Evolutionary conservation across 257 asterid species (phyloP).

Genomic region (Nicotiana knightiana): DNA sequence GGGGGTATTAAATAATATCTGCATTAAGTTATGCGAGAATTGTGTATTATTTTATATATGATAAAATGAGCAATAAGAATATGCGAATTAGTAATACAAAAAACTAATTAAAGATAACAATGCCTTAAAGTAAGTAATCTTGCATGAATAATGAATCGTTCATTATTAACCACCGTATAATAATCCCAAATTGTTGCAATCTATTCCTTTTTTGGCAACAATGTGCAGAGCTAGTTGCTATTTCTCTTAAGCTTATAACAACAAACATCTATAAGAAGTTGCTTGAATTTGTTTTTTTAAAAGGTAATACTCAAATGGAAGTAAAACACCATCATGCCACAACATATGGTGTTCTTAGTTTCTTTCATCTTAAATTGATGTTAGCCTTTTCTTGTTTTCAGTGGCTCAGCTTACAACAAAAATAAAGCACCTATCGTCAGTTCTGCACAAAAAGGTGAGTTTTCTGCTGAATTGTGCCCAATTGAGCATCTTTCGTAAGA

Average conservation of each 20-base stretch:
- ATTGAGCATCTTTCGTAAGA: background rate
- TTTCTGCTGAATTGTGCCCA: background rate
- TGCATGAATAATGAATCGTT: no score
- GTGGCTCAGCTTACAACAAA: constrained; percentile 88
- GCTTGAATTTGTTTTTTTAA: background rate
- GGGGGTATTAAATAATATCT: no score
- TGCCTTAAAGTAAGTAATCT: no score
- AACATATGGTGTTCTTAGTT: background rate
- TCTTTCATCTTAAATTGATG: background rate
- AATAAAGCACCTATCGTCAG: constrained; percentile 62
- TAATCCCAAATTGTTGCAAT: background rate
- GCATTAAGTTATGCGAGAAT: no score
- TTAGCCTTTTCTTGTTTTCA: constrained; percentile 22
- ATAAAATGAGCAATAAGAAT: no score
- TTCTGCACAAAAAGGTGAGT: constrained; percentile 65
- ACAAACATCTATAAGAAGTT: background rate
- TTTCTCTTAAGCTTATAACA: background rate
- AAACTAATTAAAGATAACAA: no score
- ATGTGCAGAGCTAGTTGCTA: background rate
- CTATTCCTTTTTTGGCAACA: background rate
- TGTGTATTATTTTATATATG: no score
- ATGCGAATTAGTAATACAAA: no score
- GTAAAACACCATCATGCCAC: background rate
- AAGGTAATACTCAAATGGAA: background rate
- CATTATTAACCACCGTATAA: background rate